phyloP scores from a whole-genome alignment of 1,139 yeast genomes.

The Diutina scorzettiae region DNA sequence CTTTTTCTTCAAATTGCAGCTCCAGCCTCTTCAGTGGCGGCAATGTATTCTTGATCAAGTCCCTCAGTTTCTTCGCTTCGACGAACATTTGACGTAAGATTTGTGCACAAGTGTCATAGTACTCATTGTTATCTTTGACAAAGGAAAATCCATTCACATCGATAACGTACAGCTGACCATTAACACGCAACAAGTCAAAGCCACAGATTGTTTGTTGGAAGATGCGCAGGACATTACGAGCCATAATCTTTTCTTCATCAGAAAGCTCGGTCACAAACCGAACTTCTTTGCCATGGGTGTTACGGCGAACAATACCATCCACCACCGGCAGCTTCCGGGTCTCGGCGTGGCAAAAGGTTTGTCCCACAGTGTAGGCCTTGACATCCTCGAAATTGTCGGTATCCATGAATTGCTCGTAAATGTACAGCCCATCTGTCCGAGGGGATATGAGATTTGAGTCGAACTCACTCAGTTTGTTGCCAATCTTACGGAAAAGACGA shows the following conservation, averaged over 20 bases:
- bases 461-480: conserved; percentile 93
- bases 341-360: conserved; percentile 88
- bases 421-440: conserved; percentile 81
- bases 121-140: conserved; percentile 82
- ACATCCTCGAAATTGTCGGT: conserved; percentile 98
- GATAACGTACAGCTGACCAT: conserved; percentile 83
- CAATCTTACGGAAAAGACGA: conserved; percentile 85
- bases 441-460: conserved; percentile 70
- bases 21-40: conserved; percentile 28
- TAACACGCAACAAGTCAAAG: conserved; percentile 82
- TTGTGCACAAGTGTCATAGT: conserved; percentile 74
- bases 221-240: conserved; percentile 56
- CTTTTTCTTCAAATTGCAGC: conserved; percentile 57
- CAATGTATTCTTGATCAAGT: conserved; percentile 26
- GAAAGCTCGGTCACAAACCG: conserved; percentile 77
- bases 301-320: conserved; percentile 94
- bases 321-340: conserved; percentile 98
- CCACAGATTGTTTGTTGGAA: conserved; percentile 98
- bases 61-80: conserved; percentile 39
- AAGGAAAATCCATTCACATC: conserved; percentile 98
- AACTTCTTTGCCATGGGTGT: conserved; percentile 95
- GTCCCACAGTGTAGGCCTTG: conserved; percentile 95
- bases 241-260: conserved; percentile 68
- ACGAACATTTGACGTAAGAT: conserved; percentile 67
- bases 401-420: conserved; percentile 93